A percentile compares a stretch with the other conserved stretches of the same genome.
Evolutionary conservation across 352 stramenopile species (phyloP).

Genomic region (Globisporangium heterothallicum): DNA sequence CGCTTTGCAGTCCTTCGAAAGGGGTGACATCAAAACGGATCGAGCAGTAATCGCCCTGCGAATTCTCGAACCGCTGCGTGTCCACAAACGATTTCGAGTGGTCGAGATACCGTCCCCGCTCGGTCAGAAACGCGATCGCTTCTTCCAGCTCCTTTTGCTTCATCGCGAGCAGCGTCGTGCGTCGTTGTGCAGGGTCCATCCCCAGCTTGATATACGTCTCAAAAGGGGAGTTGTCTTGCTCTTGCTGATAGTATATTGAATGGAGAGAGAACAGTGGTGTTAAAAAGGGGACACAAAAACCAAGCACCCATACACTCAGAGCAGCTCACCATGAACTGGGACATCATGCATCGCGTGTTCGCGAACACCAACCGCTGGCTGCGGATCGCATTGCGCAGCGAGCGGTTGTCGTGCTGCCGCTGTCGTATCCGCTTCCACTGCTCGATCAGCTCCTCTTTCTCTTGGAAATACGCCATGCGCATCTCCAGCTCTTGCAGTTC

Average conservation of each 20-base stretch:
- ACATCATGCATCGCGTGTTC: constrained; percentile 27
- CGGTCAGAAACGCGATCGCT: constrained; percentile 27
- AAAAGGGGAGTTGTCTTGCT: constrained; percentile 22
- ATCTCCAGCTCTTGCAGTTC: constrained; percentile 22
- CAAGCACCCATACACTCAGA: background rate
- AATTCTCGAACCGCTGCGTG: constrained; percentile 29
- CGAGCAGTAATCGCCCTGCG: constrained; percentile 25
- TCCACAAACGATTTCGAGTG: constrained; percentile 29
- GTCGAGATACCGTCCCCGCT: constrained; percentile 27
- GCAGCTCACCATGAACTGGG: constrained; percentile 25
- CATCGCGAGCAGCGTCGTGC: constrained; percentile 25
- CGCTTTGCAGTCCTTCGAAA: constrained; percentile 19
- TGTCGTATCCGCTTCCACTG: constrained; percentile 17
- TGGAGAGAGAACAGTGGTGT: no score
- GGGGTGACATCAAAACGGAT: constrained; percentile 45
- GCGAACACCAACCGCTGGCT: constrained; percentile 33
- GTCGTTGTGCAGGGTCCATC: constrained; percentile 16
- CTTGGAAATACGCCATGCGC: constrained; percentile 22
- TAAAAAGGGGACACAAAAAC: background rate
- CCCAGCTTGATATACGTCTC: constrained; percentile 30
- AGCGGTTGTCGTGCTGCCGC: constrained; percentile 22
- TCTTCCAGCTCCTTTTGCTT: constrained; percentile 36
- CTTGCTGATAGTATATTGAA: no score
- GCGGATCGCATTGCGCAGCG: constrained; percentile 25
- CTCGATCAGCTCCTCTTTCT: constrained; percentile 17